Evolutionary conservation across 2,329 filamentous ascomycete species (phyloP).

Genomic region (Aspergillus pseudotamarii): DNA sequence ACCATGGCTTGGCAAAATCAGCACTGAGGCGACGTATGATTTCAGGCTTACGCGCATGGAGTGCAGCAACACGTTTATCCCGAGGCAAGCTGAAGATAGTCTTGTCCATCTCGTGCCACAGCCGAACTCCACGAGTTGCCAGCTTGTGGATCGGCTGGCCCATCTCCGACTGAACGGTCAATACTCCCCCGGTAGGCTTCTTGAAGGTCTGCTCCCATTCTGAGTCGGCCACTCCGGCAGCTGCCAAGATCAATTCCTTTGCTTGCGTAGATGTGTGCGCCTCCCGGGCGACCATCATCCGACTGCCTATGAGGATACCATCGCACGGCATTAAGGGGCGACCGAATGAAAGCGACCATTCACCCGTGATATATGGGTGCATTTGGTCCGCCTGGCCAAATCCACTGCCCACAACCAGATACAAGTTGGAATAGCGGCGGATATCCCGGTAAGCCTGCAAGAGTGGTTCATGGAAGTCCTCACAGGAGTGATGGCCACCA

Average conservation of each 20-base stretch:
- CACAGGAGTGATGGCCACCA: conserved; percentile 91
- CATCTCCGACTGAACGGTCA: conserved; percentile 72
- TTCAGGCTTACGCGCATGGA: conserved; percentile 78
- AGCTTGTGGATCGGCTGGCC: conserved; percentile 45
- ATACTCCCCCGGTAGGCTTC: conserved; percentile 82
- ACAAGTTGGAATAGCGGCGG: conserved; percentile 71
- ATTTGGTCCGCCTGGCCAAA: conserved; percentile 90
- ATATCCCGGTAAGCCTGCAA: conserved; percentile 86
- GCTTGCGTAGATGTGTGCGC: conserved; percentile 81
- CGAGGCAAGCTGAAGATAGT: conserved; percentile 22
- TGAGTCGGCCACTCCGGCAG: conserved; percentile 72
- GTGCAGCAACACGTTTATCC: conserved; percentile 54
- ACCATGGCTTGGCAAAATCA: conserved; percentile 95
- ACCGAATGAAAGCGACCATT: conserved; percentile 81
- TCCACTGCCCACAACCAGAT: conserved; percentile 86
- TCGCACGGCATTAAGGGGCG: conserved; percentile 95
- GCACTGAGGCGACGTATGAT: conserved; percentile 92
- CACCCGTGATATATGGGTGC: conserved; percentile 87
- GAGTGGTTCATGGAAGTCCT: conserved; percentile 93
- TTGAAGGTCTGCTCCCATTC: conserved; percentile 91
- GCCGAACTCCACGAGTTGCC: conserved; percentile 40
- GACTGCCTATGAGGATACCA: conserved; percentile 85
- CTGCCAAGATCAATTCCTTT: conserved; percentile 82
- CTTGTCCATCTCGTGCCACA: conserved; percentile 43
- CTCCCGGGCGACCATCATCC: conserved; percentile 94